A percentile compares a stretch with the other conserved stretches of the same genome.
These are phyloP conservation scores for Phytopythium kandeliae DNA, from an alignment of 352 stramenopile species.

Conservation along the genomic window DNA sequence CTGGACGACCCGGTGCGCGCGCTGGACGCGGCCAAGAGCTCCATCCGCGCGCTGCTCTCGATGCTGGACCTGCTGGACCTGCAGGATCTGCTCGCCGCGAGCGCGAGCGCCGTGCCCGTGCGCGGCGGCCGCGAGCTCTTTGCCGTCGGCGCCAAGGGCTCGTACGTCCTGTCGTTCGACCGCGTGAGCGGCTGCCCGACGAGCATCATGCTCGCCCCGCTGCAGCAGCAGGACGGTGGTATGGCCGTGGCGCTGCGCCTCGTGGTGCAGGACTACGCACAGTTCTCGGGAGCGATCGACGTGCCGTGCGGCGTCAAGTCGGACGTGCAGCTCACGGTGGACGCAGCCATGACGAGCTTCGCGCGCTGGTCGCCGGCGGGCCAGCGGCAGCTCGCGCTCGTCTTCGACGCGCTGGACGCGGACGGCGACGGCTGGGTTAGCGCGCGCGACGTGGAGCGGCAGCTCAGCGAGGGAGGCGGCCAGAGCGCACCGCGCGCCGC, in stretches of 20 bases:
- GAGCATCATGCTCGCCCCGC: constrained; percentile 26
- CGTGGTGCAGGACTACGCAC: constrained; percentile 36
- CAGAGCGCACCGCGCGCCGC: constrained; percentile 22
- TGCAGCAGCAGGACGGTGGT: not conserved
- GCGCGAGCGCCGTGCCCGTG: constrained; percentile 8
- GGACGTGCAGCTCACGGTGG: constrained; percentile 46
- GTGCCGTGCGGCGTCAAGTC: constrained; percentile 40
- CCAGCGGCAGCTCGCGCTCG: constrained; percentile 21
- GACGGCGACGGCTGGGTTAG: constrained; percentile 48
- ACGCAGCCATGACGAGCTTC: constrained; percentile 37
- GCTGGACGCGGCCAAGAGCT: constrained; percentile 9
- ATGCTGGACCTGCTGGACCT: constrained; percentile 43
- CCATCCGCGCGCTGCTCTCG: constrained; percentile 33
- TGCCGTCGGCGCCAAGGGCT: constrained; percentile 28
- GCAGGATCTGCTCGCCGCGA: constrained; percentile 32
- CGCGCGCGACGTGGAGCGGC: constrained; percentile 30
- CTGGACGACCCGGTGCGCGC: constrained; percentile 5
- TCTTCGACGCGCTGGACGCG: constrained; percentile 41
- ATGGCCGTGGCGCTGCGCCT: constrained; percentile 9
- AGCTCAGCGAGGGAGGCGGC: constrained; percentile 25
- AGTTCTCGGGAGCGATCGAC: constrained; percentile 22
- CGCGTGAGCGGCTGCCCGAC: constrained; percentile 19
- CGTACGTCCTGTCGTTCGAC: constrained; percentile 50
- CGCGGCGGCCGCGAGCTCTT: constrained; percentile 6
- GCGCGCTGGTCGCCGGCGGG: constrained; percentile 29